A percentile compares a stretch with the other conserved stretches of the same genome.
Conservation (phyloP, 768 basidiomycete genomes). For the Lactifluus piperatus region DNA sequence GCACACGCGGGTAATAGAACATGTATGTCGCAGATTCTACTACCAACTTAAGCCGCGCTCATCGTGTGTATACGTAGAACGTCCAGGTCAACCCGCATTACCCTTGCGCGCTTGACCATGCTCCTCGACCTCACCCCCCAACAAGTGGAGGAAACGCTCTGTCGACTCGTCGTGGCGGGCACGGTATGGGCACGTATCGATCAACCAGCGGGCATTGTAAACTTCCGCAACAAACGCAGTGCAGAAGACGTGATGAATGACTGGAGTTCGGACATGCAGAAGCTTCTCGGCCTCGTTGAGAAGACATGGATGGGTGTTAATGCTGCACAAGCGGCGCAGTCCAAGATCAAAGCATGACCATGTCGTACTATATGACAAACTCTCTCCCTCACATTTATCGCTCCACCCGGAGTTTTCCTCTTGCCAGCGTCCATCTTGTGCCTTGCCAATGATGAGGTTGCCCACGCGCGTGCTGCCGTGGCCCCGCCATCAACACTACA, state of each 20-base stretch:
- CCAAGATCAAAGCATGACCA: slow-evolving; percentile 37
- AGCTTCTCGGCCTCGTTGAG: slow-evolving; percentile 82
- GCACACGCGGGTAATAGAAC: slow-evolving; percentile 92
- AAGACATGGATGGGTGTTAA: slow-evolving; percentile 98
- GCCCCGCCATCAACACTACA: too few species aligned
- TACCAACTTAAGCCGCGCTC: neutral
- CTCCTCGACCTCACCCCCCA: slow-evolving; percentile 78
- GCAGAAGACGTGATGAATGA: slow-evolving; percentile 95
- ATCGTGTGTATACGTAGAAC: slow-evolving; percentile 47
- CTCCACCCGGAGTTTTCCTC: neutral
- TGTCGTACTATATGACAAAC: neutral
- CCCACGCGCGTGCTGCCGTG: too few species aligned
- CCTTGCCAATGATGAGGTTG: too few species aligned
- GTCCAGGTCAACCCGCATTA: slow-evolving; percentile 92
- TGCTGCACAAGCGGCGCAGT: too few species aligned
- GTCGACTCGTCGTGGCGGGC: slow-evolving; percentile 83
- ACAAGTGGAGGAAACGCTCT: slow-evolving; percentile 83
- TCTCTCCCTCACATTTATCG: neutral
- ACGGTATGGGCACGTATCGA: slow-evolving; percentile 93
- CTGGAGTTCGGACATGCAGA: slow-evolving; percentile 96
- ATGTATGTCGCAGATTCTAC: slow-evolving; percentile 46
- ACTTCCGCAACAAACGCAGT: slow-evolving; percentile 72
- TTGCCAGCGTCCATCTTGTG: neutral
- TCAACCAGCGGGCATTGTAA: slow-evolving; percentile 81
- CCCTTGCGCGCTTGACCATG: too few species aligned